Evolutionary conservation across 2,329 filamentous ascomycete genomes (phyloP).

Genomic region (Penicillium decumbens): DNA sequence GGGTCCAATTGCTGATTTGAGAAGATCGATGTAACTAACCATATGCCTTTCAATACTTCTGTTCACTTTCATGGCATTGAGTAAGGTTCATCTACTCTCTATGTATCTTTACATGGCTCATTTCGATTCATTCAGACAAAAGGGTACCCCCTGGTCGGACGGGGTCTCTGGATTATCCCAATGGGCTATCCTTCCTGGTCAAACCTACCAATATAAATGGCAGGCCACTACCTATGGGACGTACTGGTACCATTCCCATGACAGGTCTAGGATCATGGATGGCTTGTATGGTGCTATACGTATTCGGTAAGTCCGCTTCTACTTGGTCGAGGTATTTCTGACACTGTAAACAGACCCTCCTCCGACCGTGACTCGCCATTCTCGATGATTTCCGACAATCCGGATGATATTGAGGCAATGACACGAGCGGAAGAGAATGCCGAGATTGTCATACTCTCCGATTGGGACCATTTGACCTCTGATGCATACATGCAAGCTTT

Average conservation of each 20-base stretch:
- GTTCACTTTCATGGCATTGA: constrained; percentile 18
- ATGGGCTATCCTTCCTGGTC: not conserved
- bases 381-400: not conserved
- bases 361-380: not conserved
- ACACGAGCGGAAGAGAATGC: not conserved
- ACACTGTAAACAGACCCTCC: not conserved
- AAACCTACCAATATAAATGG: not conserved
- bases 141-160: not conserved
- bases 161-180: not conserved
- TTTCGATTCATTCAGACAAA: not conserved
- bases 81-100: not conserved
- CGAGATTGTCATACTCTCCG: not conserved
- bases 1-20: not conserved
- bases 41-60: constrained; percentile 15
- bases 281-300: not conserved
- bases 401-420: not conserved
- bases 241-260: not conserved
- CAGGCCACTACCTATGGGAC: not conserved
- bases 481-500: not conserved
- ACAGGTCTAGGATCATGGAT: not conserved
- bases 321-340: not conserved
- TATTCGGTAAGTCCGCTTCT: not conserved
- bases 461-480: not conserved
- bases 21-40: constrained; percentile 7
- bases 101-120: not conserved